phyloP scores from a whole-genome alignment of 805 yeast species.

The Yarrowia sp. region DNA sequence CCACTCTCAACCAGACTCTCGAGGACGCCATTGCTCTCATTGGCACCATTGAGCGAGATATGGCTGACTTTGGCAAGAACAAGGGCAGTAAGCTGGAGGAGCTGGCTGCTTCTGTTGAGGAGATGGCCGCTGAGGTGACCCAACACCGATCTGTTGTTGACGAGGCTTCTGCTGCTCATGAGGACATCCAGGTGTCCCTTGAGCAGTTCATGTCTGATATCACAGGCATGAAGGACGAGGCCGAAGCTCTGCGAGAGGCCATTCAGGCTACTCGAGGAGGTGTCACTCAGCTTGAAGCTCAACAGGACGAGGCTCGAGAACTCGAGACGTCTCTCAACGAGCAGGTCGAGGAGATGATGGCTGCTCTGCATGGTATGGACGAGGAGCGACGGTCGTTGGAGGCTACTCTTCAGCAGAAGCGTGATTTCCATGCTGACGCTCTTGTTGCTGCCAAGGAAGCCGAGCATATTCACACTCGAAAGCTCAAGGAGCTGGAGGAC shows the following conservation, averaged over 20 bases:
- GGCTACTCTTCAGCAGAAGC: constrained; percentile 32
- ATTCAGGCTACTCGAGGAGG: constrained; percentile 41
- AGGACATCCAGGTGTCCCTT: constrained; percentile 62
- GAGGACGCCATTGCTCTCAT: constrained; percentile 47
- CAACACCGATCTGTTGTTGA: constrained; percentile 45
- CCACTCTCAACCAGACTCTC: constrained; percentile 40
- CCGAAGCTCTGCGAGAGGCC: constrained; percentile 41
- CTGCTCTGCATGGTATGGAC: constrained; percentile 62
- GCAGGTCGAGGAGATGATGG: constrained; percentile 51
- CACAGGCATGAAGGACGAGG: constrained; percentile 45
- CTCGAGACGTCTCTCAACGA: constrained; percentile 37
- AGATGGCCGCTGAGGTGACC: constrained; percentile 42
- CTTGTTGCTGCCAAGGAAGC: constrained; percentile 32
- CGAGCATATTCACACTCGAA: constrained; percentile 36
- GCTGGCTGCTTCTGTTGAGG: constrained; percentile 42
- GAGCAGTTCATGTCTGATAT: constrained; percentile 68
- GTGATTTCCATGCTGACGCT: constrained; percentile 31
- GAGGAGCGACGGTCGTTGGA: constrained; percentile 65
- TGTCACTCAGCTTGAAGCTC: constrained; percentile 37
- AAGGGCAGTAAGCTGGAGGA: constrained; percentile 77
- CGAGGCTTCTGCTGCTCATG: constrained; percentile 52
- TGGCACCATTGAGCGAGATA: constrained; percentile 62
- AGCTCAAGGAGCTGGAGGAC: constrained; percentile 34
- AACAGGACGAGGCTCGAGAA: constrained; percentile 37
- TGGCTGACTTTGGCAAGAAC: constrained; percentile 73